Base-by-base conservation (phyloP, 1,284 basidiomycete species). In the Ceratobasidium sp. region DNA sequence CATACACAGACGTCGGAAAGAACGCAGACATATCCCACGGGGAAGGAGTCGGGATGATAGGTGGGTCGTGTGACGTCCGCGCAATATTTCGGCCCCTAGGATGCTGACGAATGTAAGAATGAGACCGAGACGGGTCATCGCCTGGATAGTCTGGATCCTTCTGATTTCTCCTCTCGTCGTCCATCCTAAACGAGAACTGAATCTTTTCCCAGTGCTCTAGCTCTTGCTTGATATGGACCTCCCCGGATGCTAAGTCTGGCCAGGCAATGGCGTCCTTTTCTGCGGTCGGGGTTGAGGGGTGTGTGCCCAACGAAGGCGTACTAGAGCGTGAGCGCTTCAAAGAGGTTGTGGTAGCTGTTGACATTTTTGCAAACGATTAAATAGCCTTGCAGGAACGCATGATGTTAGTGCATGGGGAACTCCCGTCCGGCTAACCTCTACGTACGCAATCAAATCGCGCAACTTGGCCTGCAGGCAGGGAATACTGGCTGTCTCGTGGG, bases 381-480 rank as follows among this genome's bases (percentile, higher is more conserved):
- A 76, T 76, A 76, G 61, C 61, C 49, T 75, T 64, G 70, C 28
- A 72, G 66, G 49, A 40, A 56, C 42, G 55, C 46, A 49, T 58
- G 70, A 26, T 51, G 51, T 64, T 53, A 66, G 46, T 75, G 72
- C 63, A 67, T 67, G 63, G 61, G n/a, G 26, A 33, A 49, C 46
- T 53, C 18, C 18, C 15, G 63, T 42, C 73, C 61, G 61, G 61
- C 33, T 40, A 76, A 56, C 23, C 40, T 60, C 53, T 55, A 56
- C 63, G 18, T 56, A 76, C 73, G 63, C 73, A 56, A 53, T 58
- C 63, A 56, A 51, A 76, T 76, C 73, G 73, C 73, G 63, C 73
- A 67, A 76, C 73, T 67, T 23, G 51, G 63, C 73, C 73, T 76
- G 73, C 73, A 76, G 73, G 73, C 73, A 64, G 61, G 42, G 44